These are phyloP conservation scores for Trichosporon sp. DNA, from an alignment of 1,284 basidiomycete species.

Conservation along the genomic window DNA sequence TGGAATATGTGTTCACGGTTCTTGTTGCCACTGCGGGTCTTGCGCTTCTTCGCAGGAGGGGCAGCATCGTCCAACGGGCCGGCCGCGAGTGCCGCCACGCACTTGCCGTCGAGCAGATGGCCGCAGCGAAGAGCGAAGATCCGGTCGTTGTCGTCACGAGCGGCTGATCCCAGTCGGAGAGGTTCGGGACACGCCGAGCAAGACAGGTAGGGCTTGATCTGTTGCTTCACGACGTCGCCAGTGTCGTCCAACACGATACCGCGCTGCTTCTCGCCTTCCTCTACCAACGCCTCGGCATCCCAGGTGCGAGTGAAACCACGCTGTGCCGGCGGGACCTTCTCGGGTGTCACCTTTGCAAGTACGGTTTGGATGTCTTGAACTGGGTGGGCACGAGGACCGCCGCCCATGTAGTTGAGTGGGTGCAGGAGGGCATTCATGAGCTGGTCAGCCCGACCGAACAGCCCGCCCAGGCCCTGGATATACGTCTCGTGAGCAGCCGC, in stretches of 20 bases:
- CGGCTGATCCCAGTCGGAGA: slow-evolving; percentile 44
- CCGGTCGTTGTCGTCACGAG: slow-evolving; percentile 42
- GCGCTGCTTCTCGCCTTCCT: slow-evolving; percentile 20
- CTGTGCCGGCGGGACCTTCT: slow-evolving; percentile 22
- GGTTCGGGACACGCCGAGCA: slow-evolving; percentile 49
- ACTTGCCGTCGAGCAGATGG: slow-evolving; percentile 49
- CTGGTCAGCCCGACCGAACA: slow-evolving; percentile 5
- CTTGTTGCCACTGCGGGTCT: slow-evolving; percentile 8
- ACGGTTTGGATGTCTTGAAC: slow-evolving; percentile 35
- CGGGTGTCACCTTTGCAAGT: slow-evolving; percentile 32
- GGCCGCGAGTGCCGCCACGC: slow-evolving; percentile 41
- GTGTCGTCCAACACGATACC: slow-evolving; percentile 38
- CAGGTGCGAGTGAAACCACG: slow-evolving; percentile 38
- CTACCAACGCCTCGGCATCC: slow-evolving; percentile 36
- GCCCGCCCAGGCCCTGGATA: slow-evolving; percentile 4
- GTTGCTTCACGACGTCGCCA: slow-evolving; percentile 34
- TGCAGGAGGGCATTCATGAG: not conserved
- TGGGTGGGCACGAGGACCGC: not conserved
- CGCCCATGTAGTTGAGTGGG: not conserved
- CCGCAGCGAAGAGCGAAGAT: slow-evolving; percentile 55
- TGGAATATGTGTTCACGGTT: slow-evolving; percentile 39
- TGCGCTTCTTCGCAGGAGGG: slow-evolving; percentile 23
- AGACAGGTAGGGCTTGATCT: slow-evolving; percentile 39
- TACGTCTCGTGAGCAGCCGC: slow-evolving; percentile 14
- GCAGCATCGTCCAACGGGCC: slow-evolving; percentile 16